phyloP scores from a whole-genome alignment of 805 yeast species.

The Pichia californica region DNA sequence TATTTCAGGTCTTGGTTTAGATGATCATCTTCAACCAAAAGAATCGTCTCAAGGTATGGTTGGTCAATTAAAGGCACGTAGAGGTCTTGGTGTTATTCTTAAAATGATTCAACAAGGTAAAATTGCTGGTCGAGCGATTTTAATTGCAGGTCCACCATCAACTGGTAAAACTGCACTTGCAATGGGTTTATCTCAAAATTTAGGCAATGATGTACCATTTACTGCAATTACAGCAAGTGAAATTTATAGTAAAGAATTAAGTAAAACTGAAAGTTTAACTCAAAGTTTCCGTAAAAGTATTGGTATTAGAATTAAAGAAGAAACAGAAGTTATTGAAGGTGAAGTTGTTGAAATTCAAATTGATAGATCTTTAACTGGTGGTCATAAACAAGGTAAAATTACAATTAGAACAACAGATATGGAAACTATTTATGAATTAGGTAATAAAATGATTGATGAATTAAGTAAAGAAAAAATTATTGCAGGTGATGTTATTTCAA shows the following conservation, averaged over 20 bases:
- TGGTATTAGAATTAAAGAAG: constrained; percentile 92
- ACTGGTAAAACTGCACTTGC: constrained; percentile 98
- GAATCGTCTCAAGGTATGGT: constrained; percentile 84
- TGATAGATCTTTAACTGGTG: constrained; percentile 87
- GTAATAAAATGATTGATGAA: constrained; percentile 62
- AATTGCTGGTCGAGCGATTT: constrained; percentile 93
- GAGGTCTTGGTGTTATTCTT: constrained; percentile 92
- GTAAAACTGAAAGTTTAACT: constrained; percentile 93
- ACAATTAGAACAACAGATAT: constrained; percentile 85
- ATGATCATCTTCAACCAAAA: constrained; percentile 82
- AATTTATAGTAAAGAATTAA: constrained; percentile 90
- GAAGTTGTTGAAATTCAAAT: constrained; percentile 96
- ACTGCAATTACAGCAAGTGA: constrained; percentile 96
- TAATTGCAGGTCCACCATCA: constrained; percentile 96
- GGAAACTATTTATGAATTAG: constrained; percentile 73
- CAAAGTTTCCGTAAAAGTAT: constrained; percentile 95
- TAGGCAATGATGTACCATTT: constrained; percentile 96
- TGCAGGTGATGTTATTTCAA: constrained; percentile 94
- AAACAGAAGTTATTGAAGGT: constrained; percentile 96
- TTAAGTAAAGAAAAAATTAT: constrained; percentile 89
- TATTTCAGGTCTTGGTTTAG: constrained; percentile 89
- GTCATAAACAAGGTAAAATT: constrained; percentile 71
- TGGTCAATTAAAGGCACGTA: constrained; percentile 71
- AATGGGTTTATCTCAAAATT: constrained; percentile 88
- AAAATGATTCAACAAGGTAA: constrained; percentile 88